Base-by-base conservation (phyloP, 2,329 filamentous ascomycete species). In the Tolypocladium ovalisporum region DNA sequence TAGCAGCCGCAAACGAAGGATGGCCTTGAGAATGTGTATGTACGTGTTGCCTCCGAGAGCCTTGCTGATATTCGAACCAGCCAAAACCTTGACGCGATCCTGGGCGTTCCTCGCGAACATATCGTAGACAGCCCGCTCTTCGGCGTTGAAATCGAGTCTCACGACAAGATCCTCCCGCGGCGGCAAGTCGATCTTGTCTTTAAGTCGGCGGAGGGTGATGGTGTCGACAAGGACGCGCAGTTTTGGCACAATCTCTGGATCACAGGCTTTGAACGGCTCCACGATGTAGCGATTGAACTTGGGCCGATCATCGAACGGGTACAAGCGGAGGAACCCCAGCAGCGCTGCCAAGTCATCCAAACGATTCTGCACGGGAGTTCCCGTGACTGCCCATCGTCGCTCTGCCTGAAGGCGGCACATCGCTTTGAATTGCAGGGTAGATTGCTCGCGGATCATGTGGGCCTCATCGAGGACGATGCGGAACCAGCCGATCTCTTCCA, bases 321-420 rank as follows among this genome's bases (percentile, higher is more conserved):
- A 85, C 17, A 97, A 77, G 17, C 88, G 85, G 47, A 97, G 76
- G 67, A 97, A 97, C 36, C 87, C 89, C 58, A 96, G 85, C 3
- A 97, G 77, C 1, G 93, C 89, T 17, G 90, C 89, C 27, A 97
- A 79, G 69, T 99, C 94, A 62, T 95, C 91, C 2, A 97, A 79
- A 4, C 89, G 86, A 67, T 99, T 99, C 71, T 97, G 93, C 10
- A 97, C 89, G 0, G 92, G 94, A 0, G 94, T 97, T 56, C 93
- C 94, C 0, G 94, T 97, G n/a, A 97, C 90, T 3, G 92, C 93
- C 94, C 94, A 99, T 37, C 92, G 86, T 36, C 92, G 84, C 66
- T 89, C 82, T 2, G 91, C 89, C 59, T 88, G 81, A 3, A 97
- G 77, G 24, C 84, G 82, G 62, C 90, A 92, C 24, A 94, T 89